Conservation (phyloP, 2,329 filamentous ascomycete genomes). For the Neonectria faginata region DNA sequence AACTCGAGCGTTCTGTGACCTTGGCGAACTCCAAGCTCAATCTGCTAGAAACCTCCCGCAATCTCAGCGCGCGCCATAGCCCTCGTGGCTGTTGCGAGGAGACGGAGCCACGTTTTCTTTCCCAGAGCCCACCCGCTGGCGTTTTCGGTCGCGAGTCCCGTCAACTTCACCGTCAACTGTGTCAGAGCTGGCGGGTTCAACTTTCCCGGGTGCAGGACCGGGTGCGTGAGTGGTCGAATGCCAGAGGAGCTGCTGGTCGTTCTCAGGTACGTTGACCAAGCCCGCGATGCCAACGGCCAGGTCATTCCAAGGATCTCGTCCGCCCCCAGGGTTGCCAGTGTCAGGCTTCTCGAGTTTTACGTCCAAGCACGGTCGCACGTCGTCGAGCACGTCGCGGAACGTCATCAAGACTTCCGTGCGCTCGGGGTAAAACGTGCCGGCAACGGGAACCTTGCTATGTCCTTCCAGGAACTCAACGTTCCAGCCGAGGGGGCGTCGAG, state of each 20-base stretch:
- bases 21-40: too few species aligned
- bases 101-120: too few species aligned
- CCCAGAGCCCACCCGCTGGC: too few species aligned
- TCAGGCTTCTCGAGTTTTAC: neutral
- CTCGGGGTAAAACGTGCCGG: slow-evolving; percentile 1
- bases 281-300: neutral
- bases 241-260: neutral
- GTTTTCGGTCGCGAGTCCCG: too few species aligned
- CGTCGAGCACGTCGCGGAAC: slow-evolving; percentile 12
- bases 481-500: slow-evolving; percentile 9
- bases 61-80: too few species aligned
- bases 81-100: too few species aligned
- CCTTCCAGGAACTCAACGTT: slow-evolving; percentile 10
- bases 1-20: too few species aligned
- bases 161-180: too few species aligned
- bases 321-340: neutral
- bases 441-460: neutral
- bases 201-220: too few species aligned
- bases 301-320: neutral
- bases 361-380: slow-evolving; percentile 20
- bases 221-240: too few species aligned
- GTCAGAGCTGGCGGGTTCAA: too few species aligned
- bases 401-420: slow-evolving; percentile 1
- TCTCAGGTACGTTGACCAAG: slow-evolving; percentile 1
- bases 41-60: too few species aligned